phyloP scores from a whole-genome alignment of 768 basidiomycete genomes.

The Amanita fuliginea region DNA sequence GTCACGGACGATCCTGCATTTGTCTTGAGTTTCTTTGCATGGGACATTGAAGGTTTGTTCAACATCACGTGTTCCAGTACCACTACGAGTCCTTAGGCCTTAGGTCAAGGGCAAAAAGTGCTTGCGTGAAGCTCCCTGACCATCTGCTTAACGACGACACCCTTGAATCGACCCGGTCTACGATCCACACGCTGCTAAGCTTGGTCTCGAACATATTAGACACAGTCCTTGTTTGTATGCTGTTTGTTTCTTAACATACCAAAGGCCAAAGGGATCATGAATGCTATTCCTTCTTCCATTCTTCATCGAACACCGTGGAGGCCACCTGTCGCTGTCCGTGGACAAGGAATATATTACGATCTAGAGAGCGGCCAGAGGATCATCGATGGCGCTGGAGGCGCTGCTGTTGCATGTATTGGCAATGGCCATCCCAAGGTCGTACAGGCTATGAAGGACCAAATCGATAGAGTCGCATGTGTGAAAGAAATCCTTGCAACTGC shows the following conservation, averaged over 20 bases:
- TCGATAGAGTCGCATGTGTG: slow-evolving; percentile 69
- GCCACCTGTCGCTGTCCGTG: slow-evolving; percentile 57
- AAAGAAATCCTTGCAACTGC: neutral
- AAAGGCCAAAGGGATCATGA: no score
- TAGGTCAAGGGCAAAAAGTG: no score
- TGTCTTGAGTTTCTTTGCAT: slow-evolving; percentile 24
- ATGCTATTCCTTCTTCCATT: slow-evolving; percentile 21
- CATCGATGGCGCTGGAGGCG: slow-evolving; percentile 78
- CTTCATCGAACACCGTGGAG: slow-evolving; percentile 66
- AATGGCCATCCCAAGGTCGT: slow-evolving; percentile 62
- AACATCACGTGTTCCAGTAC: neutral
- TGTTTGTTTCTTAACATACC: no score
- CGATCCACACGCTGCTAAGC: no score
- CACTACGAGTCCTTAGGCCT: no score
- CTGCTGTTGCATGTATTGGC: slow-evolving; percentile 75
- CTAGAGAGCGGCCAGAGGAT: slow-evolving; percentile 59
- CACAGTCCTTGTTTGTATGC: no score
- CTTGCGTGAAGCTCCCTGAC: no score
- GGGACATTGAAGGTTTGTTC: slow-evolving; percentile 17
- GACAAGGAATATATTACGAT: slow-evolving; percentile 59
- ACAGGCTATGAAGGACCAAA: slow-evolving; percentile 68
- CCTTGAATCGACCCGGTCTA: no score
- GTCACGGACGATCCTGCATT: slow-evolving; percentile 17
- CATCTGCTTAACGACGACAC: no score
- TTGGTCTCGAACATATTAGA: no score